Conservation (phyloP, 1,139 yeast genomes). For the Suhomyces terraborum region DNA sequence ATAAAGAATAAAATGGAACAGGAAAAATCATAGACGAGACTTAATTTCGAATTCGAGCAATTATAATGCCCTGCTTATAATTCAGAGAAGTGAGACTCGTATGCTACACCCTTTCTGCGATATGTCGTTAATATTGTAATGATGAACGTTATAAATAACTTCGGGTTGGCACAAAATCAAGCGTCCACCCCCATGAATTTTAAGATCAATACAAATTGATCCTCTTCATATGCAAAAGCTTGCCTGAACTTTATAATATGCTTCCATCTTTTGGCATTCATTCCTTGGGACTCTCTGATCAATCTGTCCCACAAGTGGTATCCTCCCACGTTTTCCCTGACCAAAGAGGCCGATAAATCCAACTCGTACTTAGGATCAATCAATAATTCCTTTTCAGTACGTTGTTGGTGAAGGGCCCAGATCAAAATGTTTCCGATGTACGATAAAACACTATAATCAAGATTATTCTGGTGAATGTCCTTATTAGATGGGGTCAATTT, state of each 20-base stretch:
- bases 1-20: too few relatives aligned
- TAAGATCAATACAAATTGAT: constrained; percentile 45
- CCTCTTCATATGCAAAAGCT: constrained; percentile 43
- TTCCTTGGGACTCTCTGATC: constrained; percentile 35
- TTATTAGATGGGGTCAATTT: constrained; percentile 40
- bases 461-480: constrained; percentile 37
- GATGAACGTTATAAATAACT: background rate
- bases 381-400: constrained; percentile 20
- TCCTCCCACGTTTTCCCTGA: constrained; percentile 42
- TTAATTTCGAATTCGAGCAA: too few relatives aligned
- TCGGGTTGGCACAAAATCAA: background rate
- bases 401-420: constrained; percentile 39
- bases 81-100: too few relatives aligned
- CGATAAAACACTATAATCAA: constrained; percentile 44
- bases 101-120: background rate
- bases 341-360: constrained; percentile 20
- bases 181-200: constrained; percentile 36
- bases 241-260: constrained; percentile 45
- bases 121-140: background rate
- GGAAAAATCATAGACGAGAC: too few relatives aligned
- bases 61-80: too few relatives aligned
- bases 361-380: constrained; percentile 27
- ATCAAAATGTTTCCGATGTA: constrained; percentile 45
- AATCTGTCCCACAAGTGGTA: constrained; percentile 48
- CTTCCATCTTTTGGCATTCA: constrained; percentile 50